phyloP scores from a whole-genome alignment of 371 early-diverging fungal genomes.

The Mucor velutinosus region DNA sequence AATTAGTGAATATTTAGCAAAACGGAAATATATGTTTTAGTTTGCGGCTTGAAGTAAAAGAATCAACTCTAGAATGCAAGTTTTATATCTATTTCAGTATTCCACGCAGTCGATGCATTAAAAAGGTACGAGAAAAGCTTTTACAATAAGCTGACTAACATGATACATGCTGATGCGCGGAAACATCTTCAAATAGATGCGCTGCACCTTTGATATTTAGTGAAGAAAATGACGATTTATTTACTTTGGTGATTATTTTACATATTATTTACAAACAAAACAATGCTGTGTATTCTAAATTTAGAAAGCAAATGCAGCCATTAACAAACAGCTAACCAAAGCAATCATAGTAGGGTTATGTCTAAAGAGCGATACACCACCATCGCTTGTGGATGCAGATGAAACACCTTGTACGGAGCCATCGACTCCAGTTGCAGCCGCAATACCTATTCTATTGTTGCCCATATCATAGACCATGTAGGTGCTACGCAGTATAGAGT shows the following conservation, averaged over 20 bases:
- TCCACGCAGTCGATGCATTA: too few species aligned
- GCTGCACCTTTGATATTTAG: background rate
- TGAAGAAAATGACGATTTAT: background rate
- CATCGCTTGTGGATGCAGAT: background rate
- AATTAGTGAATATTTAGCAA: too few species aligned
- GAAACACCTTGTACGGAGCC: constrained; percentile 33
- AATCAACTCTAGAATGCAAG: too few species aligned
- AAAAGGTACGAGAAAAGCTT: too few species aligned
- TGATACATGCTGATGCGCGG: too few species aligned
- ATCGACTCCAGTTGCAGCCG: constrained; percentile 29
- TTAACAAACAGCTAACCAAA: background rate
- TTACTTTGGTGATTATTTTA: background rate
- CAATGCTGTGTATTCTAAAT: background rate
- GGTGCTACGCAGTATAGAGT: constrained; percentile 38
- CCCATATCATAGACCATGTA: constrained; percentile 50
- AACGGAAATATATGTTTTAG: too few species aligned
- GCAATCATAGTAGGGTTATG: constrained; percentile 1
- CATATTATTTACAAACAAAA: constrained; percentile 2
- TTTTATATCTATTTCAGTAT: too few species aligned
- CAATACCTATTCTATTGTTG: constrained; percentile 42
- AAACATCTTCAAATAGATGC: too few species aligned
- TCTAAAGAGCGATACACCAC: background rate
- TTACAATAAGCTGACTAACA: too few species aligned
- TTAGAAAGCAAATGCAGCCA: constrained; percentile 6
- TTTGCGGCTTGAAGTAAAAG: too few species aligned